Evolutionary conservation across 2,329 filamentous ascomycete species (phyloP).

Genomic region (Neonectria magnoliae): DNA sequence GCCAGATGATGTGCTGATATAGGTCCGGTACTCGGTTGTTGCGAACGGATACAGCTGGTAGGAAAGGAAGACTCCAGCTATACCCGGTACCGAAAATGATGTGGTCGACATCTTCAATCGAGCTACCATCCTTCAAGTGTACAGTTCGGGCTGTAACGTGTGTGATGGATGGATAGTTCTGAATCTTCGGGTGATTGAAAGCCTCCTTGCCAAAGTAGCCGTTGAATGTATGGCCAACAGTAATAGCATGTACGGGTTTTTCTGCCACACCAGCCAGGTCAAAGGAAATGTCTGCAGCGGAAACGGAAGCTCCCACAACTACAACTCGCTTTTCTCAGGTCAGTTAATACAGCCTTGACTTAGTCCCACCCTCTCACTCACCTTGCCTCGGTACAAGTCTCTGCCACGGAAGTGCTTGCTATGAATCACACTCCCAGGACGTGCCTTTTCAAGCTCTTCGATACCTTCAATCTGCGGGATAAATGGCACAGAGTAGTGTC

Average conservation of each 20-base stretch:
- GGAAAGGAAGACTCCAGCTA: conserved; percentile 70
- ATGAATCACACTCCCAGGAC: conserved; percentile 63
- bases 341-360: not conserved
- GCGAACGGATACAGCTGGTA: conserved; percentile 59
- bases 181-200: conserved; percentile 66
- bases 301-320: conserved; percentile 72
- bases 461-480: conserved; percentile 61
- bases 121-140: conserved; percentile 64
- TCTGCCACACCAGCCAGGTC: conserved; percentile 59
- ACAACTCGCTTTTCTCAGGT: conserved; percentile 61
- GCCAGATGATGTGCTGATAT: conserved; percentile 67
- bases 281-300: conserved; percentile 69
- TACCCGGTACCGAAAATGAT: conserved; percentile 75
- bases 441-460: conserved; percentile 54
- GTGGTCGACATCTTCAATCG: conserved; percentile 64
- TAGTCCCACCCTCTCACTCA: conserved; percentile 33
- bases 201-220: conserved; percentile 68
- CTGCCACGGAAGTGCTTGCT: conserved; percentile 63
- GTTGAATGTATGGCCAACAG: conserved; percentile 58
- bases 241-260: conserved; percentile 62
- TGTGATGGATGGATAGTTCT: conserved; percentile 57
- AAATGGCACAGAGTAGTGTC: conserved; percentile 69
- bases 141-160: conserved; percentile 58
- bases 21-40: conserved; percentile 66
- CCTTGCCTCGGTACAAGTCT: conserved; percentile 57